Conservation (phyloP, 148 eudicot genomes). For the Bassia scoparia region DNA sequence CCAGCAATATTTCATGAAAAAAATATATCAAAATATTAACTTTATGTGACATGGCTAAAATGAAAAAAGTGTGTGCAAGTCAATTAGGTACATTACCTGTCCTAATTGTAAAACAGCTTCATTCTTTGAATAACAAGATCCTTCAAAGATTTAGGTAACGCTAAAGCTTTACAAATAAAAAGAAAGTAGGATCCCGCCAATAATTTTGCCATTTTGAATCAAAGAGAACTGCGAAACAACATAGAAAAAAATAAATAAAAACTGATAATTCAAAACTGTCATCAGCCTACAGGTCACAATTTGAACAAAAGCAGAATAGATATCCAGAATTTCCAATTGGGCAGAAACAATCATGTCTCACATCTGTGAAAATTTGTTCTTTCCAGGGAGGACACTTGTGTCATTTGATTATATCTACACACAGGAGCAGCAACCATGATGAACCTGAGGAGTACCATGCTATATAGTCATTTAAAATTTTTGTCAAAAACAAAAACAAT, state of each 20-base stretch:
- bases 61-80: neutral
- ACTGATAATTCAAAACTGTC: neutral
- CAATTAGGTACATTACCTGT: conserved; percentile 49
- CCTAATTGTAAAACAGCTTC: conserved; percentile 73
- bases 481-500: too few species aligned
- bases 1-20: conserved; percentile 14
- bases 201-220: conserved; percentile 91
- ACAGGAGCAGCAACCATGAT: too few species aligned
- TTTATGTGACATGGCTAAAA: neutral
- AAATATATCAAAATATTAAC: neutral
- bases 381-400: too few species aligned
- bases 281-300: neutral
- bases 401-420: too few species aligned
- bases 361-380: neutral
- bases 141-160: conserved; percentile 58
- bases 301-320: neutral
- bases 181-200: conserved; percentile 74
- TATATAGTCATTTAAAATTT: too few species aligned
- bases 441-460: too few species aligned
- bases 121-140: conserved; percentile 60
- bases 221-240: conserved; percentile 59
- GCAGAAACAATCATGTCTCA: neutral
- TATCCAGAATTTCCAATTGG: neutral
- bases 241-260: conserved; percentile 4
- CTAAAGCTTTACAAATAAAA: conserved; percentile 76